Evolutionary conservation across 73 alveolate species (phyloP).

Genomic region (Tetrahymena malaccensis): DNA sequence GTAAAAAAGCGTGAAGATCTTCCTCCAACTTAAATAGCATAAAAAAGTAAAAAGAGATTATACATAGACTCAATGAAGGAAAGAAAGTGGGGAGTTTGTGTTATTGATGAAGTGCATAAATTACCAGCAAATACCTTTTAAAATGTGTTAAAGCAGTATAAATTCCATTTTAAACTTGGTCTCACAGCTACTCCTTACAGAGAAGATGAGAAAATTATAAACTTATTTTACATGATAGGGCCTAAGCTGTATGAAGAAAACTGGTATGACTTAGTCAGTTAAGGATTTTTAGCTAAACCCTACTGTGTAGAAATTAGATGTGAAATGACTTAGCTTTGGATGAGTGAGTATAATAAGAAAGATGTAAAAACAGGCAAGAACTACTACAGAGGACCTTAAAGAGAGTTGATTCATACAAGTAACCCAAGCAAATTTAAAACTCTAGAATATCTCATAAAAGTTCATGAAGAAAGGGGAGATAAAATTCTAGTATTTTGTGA

Average conservation of each 20-base stretch:
- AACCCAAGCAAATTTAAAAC: constrained; percentile 62
- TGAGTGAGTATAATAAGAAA: constrained; percentile 39
- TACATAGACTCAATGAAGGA: constrained; percentile 28
- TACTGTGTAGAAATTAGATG: constrained; percentile 61
- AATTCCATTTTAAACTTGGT: constrained; percentile 65
- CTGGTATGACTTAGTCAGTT: constrained; percentile 65
- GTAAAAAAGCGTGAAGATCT: background rate
- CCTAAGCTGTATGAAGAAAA: constrained; percentile 77
- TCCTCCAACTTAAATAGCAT: constrained; percentile 16
- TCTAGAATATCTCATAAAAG: constrained; percentile 46
- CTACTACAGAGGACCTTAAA: constrained; percentile 19
- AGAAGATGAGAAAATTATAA: constrained; percentile 55
- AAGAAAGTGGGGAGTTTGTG: constrained; percentile 65
- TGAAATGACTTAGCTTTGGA: constrained; percentile 57
- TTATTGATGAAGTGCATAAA: constrained; percentile 73
- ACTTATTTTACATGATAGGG: constrained; percentile 64
- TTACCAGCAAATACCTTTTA: constrained; percentile 64
- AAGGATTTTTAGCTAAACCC: constrained; percentile 71
- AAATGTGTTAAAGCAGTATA: constrained; percentile 33
- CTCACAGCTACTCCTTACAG: constrained; percentile 73
- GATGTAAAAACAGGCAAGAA: background rate
- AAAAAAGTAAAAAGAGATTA: constrained; percentile 33
- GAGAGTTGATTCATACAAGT: constrained; percentile 49
- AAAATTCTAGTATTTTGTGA: constrained; percentile 68
- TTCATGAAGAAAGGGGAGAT: constrained; percentile 54